Evolutionary conservation across 768 basidiomycete species (phyloP), one percentile per base, ranked within the genome.

Genomic region (Auricularia auricula-judae): DNA sequence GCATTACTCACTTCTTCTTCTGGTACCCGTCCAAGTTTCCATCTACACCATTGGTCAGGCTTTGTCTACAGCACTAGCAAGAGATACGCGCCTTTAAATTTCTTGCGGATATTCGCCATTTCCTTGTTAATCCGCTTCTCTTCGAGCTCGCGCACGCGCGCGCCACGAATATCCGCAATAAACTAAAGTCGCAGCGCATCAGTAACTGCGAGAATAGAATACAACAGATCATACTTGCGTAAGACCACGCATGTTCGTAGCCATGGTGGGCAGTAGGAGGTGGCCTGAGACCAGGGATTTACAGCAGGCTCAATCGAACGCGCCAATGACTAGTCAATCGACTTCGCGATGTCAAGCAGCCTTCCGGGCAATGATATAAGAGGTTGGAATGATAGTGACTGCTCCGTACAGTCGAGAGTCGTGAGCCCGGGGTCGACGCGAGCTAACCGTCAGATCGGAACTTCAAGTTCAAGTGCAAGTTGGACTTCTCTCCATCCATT

Each of bases 121-220:
- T 99, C 97, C 76, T 98, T 95, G 79, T 99, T 99, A 70, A 99
- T 97, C 64, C 97, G 81, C 77, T 98, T 98, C 82, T 98, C 96
- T 73, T 99, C 97, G 62, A 98, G 78, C 75, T 99, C 97, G 63
- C 96, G 86, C 23, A 98, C 95, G 65, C 96, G 81, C 61, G 96
- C 96, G 61, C 97, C 94, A 64, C 97, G 89, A 71, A 99, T 91
- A 76, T 99, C 97, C 74, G 96, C 95, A 74, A 99, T 99, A 82
- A 98, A 97, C 94, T 97, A 67, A 3, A 64, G 62, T 62, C 47
- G 58, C 56, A 42, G 12, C 39, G 39, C 39, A 42, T 42, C 8
- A 8, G 58, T n/a, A 23, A 21, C 34, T 36, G 53, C 72, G 51
- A 61, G 44, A 51, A 33, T 36, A 56, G 36, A 29, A 47, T 8